A percentile compares a stretch with the other conserved stretches of the same genome.
Conservation (phyloP, 140 eudicot genomes). For the Erigeron philadelphicus region DNA sequence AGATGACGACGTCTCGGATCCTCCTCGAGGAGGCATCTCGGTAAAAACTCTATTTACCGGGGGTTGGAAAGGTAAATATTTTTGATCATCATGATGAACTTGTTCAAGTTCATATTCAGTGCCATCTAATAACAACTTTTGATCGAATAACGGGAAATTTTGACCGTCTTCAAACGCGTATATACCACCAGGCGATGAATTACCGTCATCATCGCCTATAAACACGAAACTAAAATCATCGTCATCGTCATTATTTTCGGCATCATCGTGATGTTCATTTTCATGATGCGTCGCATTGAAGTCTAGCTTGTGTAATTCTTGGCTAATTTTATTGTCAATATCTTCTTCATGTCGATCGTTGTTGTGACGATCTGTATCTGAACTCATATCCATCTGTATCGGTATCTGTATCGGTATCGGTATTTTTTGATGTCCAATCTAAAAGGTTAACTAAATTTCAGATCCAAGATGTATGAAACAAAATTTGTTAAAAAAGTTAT, state of each 20-base stretch:
- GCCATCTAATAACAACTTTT: slow-evolving; percentile 34
- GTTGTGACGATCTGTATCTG: slow-evolving; percentile 11
- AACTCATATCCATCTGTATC: slow-evolving; percentile 29
- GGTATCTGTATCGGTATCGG: slow-evolving; percentile 1
- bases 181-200: slow-evolving; percentile 19
- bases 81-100: slow-evolving; percentile 8
- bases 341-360: slow-evolving; percentile 10
- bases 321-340: slow-evolving; percentile 2
- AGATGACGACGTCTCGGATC: slow-evolving; percentile 16
- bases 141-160: slow-evolving; percentile 62
- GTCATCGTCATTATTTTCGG: slow-evolving; percentile 27
- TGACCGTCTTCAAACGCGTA: slow-evolving; percentile 50
- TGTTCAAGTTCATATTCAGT: slow-evolving; percentile 27
- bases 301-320: slow-evolving; percentile 17
- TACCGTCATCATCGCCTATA: slow-evolving; percentile 17
- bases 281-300: slow-evolving; percentile 12
- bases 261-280: slow-evolving; percentile 19
- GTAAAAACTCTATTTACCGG: slow-evolving; percentile 60
- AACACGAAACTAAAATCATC: slow-evolving; percentile 60
- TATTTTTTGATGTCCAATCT: background rate
- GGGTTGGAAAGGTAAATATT: slow-evolving; percentile 34
- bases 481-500: background rate
- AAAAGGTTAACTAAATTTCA: slow-evolving; percentile 5
- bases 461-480: slow-evolving; percentile 7
- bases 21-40: slow-evolving; percentile 17